A percentile compares a stretch with the other conserved stretches of the same genome.
These are phyloP conservation scores for Yarrowia sp. DNA, from an alignment of 805 yeast genomes.

Conservation along the genomic window DNA sequence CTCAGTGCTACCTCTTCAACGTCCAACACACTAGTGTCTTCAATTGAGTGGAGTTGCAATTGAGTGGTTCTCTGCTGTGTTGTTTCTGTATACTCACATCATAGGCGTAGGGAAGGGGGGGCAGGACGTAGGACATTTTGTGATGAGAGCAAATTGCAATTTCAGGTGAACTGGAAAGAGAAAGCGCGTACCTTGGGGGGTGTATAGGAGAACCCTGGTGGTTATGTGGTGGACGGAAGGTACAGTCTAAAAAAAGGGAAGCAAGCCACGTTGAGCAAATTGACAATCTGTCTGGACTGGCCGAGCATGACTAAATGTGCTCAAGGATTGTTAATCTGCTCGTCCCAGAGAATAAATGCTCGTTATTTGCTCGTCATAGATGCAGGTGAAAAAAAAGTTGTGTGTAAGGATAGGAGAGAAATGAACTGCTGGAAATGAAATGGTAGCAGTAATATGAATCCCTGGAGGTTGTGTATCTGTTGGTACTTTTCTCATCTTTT, in stretches of 20 bases:
- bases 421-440: no score
- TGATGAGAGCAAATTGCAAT: background rate
- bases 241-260: background rate
- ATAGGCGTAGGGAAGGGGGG: constrained; percentile 31
- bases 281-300: background rate
- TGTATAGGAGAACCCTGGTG: constrained; percentile 17
- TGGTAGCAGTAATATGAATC: no score
- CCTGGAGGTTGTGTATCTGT: no score
- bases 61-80: background rate
- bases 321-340: background rate
- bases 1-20: no score
- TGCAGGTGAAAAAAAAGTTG: no score
- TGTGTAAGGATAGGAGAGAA: no score
- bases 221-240: constrained; percentile 1
- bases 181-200: background rate
- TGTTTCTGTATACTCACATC: constrained; percentile 20
- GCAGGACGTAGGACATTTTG: constrained; percentile 26
- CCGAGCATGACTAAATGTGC: background rate
- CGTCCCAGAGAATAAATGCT: background rate
- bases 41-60: background rate
- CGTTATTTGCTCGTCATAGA: no score
- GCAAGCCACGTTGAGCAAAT: constrained; percentile 17
- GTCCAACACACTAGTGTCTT: background rate
- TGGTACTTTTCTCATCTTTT: no score
- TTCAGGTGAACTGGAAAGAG: background rate